Evolutionary conservation across 176 grass and related monocot genomes (phyloP), one percentile per base, ranked within the genome.

Genomic region (Saccharum officinarum): DNA sequence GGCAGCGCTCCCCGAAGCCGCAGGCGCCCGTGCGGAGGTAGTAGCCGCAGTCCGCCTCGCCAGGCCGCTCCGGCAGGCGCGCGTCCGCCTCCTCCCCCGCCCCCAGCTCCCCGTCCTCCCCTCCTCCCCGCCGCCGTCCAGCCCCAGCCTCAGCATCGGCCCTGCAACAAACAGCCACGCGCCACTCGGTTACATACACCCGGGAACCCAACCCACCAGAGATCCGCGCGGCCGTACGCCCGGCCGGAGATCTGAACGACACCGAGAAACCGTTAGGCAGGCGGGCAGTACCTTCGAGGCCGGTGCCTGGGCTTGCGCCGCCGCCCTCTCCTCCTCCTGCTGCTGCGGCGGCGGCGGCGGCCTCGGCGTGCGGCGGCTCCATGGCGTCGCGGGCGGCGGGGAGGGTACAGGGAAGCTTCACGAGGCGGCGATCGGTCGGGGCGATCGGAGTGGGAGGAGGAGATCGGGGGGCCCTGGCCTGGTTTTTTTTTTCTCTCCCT

Each of bases 11-110:
- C 7, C 97, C 97, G 79, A 96, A 99, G 75, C 90, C 89, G 85
- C 97, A 98, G 26, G 86, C 49, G 54, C 97, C 97, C 44, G 93
- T 98, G 47, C 97, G 91, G 73, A 98, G 88, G 90, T 89, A 98
- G 85, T 92, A 96, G 44, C 84, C 22, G 41, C 97, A 98, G 77
- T 98, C 93, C 44, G 83, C 91, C 83, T 92, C 93, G 47, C 88
- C 92, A 8, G 93, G 91, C 33, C 97, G 87, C 81, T 94, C 97
- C 73, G 97, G 97, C 67, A 90, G 92, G 23, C 76, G 68, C 71
- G 75, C 84, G 70, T 73, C 41, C 68, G 76, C 69, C 2, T 86
- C 81, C 61, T 15, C 77, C 5, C 34, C 67, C 36, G 75, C 84
- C 55, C 15, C 72, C 36, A 54, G 78, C 23, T 59, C 84, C 8